Percentiles rank a stretch among this genome's conserved stretches.
These are phyloP conservation scores for Alternaria brassicicola DNA, from an alignment of 2,329 filamentous ascomycete species.

Conservation along the genomic window DNA sequence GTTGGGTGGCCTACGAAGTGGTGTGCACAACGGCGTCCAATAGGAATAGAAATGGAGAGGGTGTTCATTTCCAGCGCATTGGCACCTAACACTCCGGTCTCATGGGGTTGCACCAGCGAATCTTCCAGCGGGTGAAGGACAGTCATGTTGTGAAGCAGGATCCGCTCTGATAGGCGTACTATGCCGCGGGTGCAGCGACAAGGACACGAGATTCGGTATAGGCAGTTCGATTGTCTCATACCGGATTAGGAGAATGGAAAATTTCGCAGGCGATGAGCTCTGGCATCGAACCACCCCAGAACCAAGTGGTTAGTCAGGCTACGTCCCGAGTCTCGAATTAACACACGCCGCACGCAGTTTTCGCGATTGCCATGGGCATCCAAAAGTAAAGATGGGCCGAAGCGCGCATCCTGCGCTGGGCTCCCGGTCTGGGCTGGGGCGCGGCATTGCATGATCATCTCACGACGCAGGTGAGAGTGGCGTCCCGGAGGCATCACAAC, in stretches of 20 bases:
- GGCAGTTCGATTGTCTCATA: background rate
- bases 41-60: constrained; percentile 1
- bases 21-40: constrained; percentile 17
- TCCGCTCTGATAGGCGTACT: constrained; percentile 1
- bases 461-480: background rate
- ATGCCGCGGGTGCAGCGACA: background rate
- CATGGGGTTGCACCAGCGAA: constrained; percentile 8
- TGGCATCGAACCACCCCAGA: background rate
- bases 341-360: background rate
- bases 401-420: constrained; percentile 4
- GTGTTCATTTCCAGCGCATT: constrained; percentile 9
- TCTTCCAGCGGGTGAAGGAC: constrained; percentile 2
- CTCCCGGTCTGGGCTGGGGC: constrained; percentile 22
- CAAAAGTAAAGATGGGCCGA: constrained; percentile 13
- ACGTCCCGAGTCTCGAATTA: background rate
- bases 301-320: background rate
- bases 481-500: background rate
- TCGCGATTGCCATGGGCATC: background rate
- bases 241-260: background rate
- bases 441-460: constrained; percentile 19
- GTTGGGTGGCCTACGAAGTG: constrained; percentile 18
- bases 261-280: background rate
- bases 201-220: background rate
- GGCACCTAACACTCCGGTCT: constrained; percentile 11
- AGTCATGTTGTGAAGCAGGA: background rate